Base-by-base conservation (phyloP, 106 monocot species). In the Allium cepa region DNA sequence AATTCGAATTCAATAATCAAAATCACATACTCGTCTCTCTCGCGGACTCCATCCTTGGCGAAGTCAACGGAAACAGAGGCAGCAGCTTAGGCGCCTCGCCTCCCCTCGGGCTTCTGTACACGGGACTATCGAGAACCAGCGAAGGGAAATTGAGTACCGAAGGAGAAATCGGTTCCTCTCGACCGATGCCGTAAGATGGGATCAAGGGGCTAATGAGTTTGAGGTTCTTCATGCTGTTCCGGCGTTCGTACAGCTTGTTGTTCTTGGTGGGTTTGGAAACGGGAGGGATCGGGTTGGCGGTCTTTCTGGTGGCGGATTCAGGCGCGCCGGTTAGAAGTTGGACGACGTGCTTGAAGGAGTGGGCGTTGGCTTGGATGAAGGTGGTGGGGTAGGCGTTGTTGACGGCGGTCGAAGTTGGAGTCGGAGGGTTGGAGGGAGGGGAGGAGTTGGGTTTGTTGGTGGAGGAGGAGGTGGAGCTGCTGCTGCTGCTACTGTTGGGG, bases 171-270 rank as follows among this genome's bases (percentile, higher is more conserved):
- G 83, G 81, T 76, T 74, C 61, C 47, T 55, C 53, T 49, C 46
- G 22, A 22, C 75, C 22, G 12, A 65, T 66, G 53, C 17, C 14
- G 36, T 51, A 27, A 74, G 15, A 60, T 3, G 83, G 84, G 47
- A 72, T 55, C 9, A 87, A 76, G 12, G 90, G 88, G 79, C 78
- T 83, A 73, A 96, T 88, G 69, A 79, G 71, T 57, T 82, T 86
- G 52, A 89, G 77, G 50, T 82, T 81, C 75, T 78, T 88, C 71
- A 88, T 60, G 75, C 88, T 82, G 50, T 56, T 73, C 28, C 96
- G 83, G 60, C 96, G 88, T 76, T 96, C 96, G 81, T 96, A 88
- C 68, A 96, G 84, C 88, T 96, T 96, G 84, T 91, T 91, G 66
- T 79, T 85, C 79, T 96, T 91, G 11, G 10, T 66, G 51, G 66